Evolutionary conservation across 805 yeast species (phyloP).

Genomic region (Barnettozyma pratensis): DNA sequence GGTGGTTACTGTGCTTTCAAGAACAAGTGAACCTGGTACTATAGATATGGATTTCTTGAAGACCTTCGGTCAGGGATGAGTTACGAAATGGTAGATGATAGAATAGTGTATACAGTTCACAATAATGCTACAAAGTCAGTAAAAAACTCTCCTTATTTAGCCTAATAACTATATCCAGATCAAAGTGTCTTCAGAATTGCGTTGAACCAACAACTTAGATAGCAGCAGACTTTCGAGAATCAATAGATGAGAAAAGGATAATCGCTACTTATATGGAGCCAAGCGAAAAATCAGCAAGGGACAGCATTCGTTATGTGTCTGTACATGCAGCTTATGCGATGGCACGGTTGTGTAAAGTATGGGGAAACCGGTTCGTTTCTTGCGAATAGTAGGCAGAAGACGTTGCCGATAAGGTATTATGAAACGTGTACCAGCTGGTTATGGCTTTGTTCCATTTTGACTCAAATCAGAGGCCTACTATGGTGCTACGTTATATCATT

Average conservation of each 20-base stretch:
- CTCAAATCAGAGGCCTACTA: too few species aligned
- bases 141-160: too few species aligned
- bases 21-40: neutral
- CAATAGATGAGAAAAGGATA: neutral
- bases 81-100: neutral
- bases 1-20: too few species aligned
- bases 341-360: neutral
- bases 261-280: neutral
- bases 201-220: neutral
- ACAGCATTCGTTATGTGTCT: neutral
- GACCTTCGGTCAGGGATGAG: neutral
- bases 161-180: too few species aligned
- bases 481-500: too few species aligned
- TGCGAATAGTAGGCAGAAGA: too few species aligned
- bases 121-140: too few species aligned
- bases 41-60: neutral
- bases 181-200: neutral
- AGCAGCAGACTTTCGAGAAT: neutral
- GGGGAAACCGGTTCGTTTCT: neutral
- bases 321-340: neutral
- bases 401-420: too few species aligned
- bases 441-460: too few species aligned
- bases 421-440: too few species aligned
- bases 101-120: too few species aligned
- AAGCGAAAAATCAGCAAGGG: neutral